Percentiles rank a stretch among this genome's conserved stretches.
Conservation (phyloP, 73 alveolate species). For the Blepharisma stoltei region DNA sequence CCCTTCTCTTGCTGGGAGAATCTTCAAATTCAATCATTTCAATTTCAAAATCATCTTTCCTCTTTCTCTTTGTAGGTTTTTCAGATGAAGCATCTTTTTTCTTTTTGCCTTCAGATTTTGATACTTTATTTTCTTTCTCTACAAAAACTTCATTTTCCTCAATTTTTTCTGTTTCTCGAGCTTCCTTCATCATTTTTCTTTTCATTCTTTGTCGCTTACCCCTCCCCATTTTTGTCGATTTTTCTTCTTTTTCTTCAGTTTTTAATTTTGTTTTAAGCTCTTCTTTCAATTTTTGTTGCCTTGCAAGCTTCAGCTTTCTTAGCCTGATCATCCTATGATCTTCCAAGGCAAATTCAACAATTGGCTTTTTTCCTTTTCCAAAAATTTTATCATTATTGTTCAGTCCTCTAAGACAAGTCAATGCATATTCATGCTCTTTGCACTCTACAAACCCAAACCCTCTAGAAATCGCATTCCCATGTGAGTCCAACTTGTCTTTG, state of each 20-base stretch:
- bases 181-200: conserved; percentile 18
- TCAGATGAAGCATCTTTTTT: no score
- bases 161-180: no score
- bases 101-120: no score
- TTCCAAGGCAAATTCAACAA: conserved; percentile 32
- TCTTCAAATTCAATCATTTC: no score
- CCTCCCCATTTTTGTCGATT: background rate
- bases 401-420: background rate
- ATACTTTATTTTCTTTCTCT: no score
- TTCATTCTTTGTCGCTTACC: conserved; percentile 15
- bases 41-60: no score
- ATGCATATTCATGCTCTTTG: conserved; percentile 30
- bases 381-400: conserved; percentile 13
- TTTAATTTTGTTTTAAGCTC: background rate
- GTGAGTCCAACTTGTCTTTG: background rate
- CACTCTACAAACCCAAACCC: conserved; percentile 24
- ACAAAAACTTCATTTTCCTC: no score
- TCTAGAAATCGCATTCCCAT: conserved; percentile 3
- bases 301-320: conserved; percentile 24
- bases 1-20: no score
- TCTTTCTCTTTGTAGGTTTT: no score
- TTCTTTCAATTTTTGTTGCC: background rate
- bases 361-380: background rate
- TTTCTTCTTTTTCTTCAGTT: background rate
- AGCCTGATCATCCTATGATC: background rate